phyloP scores from a whole-genome alignment of 208 protist species.

The Trypanosoma mega region DNA sequence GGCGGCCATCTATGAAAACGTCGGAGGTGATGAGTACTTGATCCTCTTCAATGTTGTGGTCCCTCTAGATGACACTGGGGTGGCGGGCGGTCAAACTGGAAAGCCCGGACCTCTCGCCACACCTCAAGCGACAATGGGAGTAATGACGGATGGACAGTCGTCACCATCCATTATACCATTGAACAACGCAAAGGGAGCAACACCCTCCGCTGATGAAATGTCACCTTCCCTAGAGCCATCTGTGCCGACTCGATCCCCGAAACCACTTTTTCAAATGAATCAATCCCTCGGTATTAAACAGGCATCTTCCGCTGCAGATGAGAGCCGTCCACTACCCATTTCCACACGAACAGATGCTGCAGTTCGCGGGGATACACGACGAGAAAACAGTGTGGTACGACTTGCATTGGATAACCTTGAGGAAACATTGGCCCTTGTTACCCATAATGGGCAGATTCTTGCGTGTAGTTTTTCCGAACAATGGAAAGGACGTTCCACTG shows the following conservation, averaged over 20 bases:
- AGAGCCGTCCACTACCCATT: not conserved
- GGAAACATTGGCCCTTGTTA: constrained; percentile 65
- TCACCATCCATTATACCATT: too few species aligned
- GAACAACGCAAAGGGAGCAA: too few species aligned
- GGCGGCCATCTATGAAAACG: constrained; percentile 66
- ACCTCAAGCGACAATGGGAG: not conserved
- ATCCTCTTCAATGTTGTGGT: constrained; percentile 26
- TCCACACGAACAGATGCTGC: constrained; percentile 3
- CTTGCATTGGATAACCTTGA: constrained; percentile 71
- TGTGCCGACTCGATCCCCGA: not conserved
- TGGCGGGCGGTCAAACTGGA: constrained; percentile 13
- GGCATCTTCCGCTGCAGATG: not conserved
- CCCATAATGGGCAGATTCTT: constrained; percentile 59
- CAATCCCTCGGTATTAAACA: constrained; percentile 11
- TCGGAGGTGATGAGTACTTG: constrained; percentile 8
- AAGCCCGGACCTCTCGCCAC: not conserved
- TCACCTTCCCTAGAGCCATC: too few species aligned
- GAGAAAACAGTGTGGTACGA: constrained; percentile 40
- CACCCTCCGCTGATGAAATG: too few species aligned
- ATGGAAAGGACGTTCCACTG: constrained; percentile 36
- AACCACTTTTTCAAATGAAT: constrained; percentile 18
- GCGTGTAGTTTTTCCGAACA: constrained; percentile 49
- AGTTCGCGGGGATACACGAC: constrained; percentile 8
- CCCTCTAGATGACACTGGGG: constrained; percentile 3
- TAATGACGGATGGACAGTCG: not conserved